Evolutionary conservation across 75 land plant genomes (phyloP).

Genomic region (Pseudotsuga menziesii): DNA sequence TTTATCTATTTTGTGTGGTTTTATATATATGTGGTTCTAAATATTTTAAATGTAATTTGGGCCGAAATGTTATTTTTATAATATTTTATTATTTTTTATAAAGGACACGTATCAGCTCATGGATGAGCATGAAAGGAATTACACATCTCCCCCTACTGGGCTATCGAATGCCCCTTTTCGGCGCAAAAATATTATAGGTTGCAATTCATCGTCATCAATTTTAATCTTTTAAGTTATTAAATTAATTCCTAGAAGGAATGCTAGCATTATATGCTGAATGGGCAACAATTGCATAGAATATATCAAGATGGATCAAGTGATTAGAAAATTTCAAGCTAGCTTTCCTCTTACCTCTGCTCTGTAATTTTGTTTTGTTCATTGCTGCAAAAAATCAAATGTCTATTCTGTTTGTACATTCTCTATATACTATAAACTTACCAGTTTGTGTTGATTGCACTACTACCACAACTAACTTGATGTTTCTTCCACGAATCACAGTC

Average conservation of each 20-base stretch:
- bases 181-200: neutral
- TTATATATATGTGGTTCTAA: too few species aligned
- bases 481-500: slow-evolving; percentile 66
- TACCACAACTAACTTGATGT: slow-evolving; percentile 70
- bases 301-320: neutral
- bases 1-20: too few species aligned
- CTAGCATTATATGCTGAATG: neutral
- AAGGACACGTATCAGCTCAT: too few species aligned
- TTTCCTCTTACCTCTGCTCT: neutral
- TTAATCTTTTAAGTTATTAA: neutral
- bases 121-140: too few species aligned
- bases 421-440: slow-evolving; percentile 26
- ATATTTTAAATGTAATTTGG: too few species aligned
- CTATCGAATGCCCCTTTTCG: too few species aligned
- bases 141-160: too few species aligned
- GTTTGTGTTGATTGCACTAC: slow-evolving; percentile 57
- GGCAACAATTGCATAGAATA: too few species aligned
- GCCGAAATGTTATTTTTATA: too few species aligned
- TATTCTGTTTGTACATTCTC: neutral
- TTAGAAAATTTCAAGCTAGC: neutral
- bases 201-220: neutral
- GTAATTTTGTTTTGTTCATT: neutral
- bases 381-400: neutral
- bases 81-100: too few species aligned
- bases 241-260: neutral